Evolutionary conservation across 179 eudicot species (phyloP), one percentile per base, ranked within the genome.

Genomic region (Silene noctiflora): DNA sequence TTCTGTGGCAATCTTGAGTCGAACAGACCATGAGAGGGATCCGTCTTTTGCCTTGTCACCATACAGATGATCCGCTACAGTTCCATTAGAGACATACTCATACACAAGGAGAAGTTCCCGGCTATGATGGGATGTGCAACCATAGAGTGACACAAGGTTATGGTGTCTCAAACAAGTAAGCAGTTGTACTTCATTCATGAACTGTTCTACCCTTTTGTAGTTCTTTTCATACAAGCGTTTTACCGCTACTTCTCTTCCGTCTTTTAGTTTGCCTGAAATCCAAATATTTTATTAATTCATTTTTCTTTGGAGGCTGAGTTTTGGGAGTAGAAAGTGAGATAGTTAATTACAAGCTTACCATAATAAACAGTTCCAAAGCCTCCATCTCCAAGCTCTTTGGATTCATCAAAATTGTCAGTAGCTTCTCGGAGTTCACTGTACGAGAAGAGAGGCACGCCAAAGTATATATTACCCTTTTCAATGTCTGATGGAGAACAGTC

Each of bases 181-280:
- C 29, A 93, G 87, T 48, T 85, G 73, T 22, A 93, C 82, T 81
- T 93, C 98, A 25, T 91, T 93, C 84, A 78, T 74, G 87, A 93
- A 93, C 44, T 91, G 98, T 71, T 83, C 86, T 21, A 86, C 84
- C 83, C 89, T 79, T 79, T 80, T 88, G 85, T 81, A 88, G 86
- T 86, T 93, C 78, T 87, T 87, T 83, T 93, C 95, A 12, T 85
- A 91, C 0, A 93, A 83, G 13, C 97, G 92, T 83, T 93, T 91
- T 46, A 93, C 89, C 63, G 97, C 98, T 17, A 93, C 97, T 77
- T 91, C 94, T 56, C 94, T 76, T n/a, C 94, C 93, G 53, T 93
- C 98, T 74, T 51, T 74, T 56, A 93, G 89, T 79, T 79, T 88
- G 17, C 98, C 98, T 93, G 16, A 39, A 55, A 9, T 69, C 22